These are phyloP conservation scores for Zarea fungicola DNA, from an alignment of 2,329 filamentous ascomycete genomes.

Conservation along the genomic window DNA sequence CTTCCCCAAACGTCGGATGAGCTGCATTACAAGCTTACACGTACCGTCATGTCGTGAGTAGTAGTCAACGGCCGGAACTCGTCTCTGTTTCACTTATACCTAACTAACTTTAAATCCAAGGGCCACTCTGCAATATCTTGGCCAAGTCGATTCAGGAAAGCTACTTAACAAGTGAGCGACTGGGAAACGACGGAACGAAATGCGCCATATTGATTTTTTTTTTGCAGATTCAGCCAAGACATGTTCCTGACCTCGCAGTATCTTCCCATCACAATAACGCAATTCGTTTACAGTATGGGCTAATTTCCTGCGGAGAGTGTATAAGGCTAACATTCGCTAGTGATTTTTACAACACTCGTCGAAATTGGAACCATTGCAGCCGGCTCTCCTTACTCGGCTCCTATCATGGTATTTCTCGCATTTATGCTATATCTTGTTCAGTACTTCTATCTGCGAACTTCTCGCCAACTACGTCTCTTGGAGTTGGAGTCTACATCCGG, in stretches of 20 bases:
- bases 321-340: constrained; percentile 11
- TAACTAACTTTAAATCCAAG: not conserved
- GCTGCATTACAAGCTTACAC: not conserved
- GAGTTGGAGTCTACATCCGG: constrained; percentile 48
- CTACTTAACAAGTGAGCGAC: not conserved
- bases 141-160: not conserved
- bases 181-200: too few relatives aligned
- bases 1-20: not conserved
- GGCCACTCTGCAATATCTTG: not conserved
- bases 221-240: not conserved
- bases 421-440: constrained; percentile 18
- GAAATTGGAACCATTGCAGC: constrained; percentile 41
- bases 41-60: not conserved
- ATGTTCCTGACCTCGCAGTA: constrained; percentile 1
- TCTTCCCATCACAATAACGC: not conserved
- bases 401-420: constrained; percentile 35
- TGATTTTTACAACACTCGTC: constrained; percentile 30
- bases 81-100: too few relatives aligned
- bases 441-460: constrained; percentile 38
- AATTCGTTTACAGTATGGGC: not conserved
- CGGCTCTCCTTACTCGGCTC: constrained; percentile 36
- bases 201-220: not conserved
- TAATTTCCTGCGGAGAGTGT: not conserved
- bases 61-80: too few relatives aligned
- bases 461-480: constrained; percentile 48